Percentiles rank a stretch among this genome's conserved stretches.
Conservation (phyloP, 805 yeast species). For the Schwanniomyces polymorphus region DNA sequence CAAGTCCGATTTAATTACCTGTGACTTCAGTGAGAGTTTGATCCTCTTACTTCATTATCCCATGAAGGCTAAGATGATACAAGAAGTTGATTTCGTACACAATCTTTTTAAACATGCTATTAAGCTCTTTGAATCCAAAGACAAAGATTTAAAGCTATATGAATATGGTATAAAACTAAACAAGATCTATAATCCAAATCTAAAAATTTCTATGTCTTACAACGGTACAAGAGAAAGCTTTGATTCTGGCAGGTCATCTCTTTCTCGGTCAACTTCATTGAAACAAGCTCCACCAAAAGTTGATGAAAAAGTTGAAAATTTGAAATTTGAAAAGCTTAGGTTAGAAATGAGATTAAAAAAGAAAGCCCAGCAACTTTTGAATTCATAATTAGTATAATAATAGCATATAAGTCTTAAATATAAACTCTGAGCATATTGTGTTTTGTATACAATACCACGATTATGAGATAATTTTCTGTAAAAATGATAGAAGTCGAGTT, state of each 20-base stretch:
- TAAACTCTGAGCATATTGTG: background rate
- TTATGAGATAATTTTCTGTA: background rate
- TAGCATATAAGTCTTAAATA: background rate
- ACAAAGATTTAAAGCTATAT: constrained; percentile 37
- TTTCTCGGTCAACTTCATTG: constrained; percentile 1
- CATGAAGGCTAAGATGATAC: constrained; percentile 14
- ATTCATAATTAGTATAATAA: background rate
- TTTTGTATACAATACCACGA: background rate
- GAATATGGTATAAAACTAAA: constrained; percentile 42
- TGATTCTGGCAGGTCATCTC: constrained; percentile 14
- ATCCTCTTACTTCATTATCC: constrained; percentile 53
- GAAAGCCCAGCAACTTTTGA: constrained; percentile 38
- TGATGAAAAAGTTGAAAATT: constrained; percentile 29
- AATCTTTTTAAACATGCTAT: constrained; percentile 34
- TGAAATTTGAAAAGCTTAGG: constrained; percentile 46
- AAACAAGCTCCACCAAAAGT: constrained; percentile 2
- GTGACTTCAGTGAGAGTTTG: constrained; percentile 54
- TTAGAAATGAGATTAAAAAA: constrained; percentile 49
- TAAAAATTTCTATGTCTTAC: constrained; percentile 28
- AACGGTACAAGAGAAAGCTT: constrained; percentile 20
- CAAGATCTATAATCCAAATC: constrained; percentile 36
- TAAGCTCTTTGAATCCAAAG: constrained; percentile 29
- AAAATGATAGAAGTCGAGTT: background rate
- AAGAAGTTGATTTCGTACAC: constrained; percentile 18
- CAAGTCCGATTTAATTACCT: constrained; percentile 42